Evolutionary conservation across 768 basidiomycete genomes (phyloP).

Genomic region (Podaxis sp.): DNA sequence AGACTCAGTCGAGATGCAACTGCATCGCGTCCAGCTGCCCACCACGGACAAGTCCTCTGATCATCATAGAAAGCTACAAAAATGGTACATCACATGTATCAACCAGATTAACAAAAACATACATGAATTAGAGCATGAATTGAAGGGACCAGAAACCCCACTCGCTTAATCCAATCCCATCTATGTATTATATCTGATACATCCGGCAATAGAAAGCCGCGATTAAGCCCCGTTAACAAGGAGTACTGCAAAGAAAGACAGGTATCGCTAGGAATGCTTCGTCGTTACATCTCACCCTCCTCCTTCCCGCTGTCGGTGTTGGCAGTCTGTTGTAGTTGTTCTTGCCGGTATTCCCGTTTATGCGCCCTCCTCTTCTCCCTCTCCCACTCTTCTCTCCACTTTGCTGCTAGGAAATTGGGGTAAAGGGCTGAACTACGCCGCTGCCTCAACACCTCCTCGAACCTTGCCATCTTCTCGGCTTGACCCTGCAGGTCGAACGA

Average conservation of each 20-base stretch:
- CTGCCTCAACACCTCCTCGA: slow-evolving; percentile 53
- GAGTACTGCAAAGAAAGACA: background rate
- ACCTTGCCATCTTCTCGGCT: slow-evolving; percentile 57
- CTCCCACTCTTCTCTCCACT: slow-evolving; percentile 54
- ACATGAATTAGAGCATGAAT: slow-evolving; percentile 22
- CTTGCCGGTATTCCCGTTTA: slow-evolving; percentile 28
- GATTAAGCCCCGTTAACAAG: background rate
- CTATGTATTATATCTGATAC: slow-evolving; percentile 3
- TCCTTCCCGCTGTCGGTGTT: slow-evolving; percentile 34
- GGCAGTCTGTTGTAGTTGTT: slow-evolving; percentile 15
- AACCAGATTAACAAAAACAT: slow-evolving; percentile 52
- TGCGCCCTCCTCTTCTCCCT: slow-evolving; percentile 33
- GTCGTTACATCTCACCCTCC: slow-evolving; percentile 35
- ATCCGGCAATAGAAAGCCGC: background rate
- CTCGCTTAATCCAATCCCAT: background rate
- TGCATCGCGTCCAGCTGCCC: slow-evolving; percentile 28
- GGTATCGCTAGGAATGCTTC: background rate
- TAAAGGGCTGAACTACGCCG: slow-evolving; percentile 55
- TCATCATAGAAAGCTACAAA: slow-evolving; percentile 33
- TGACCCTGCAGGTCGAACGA: slow-evolving; percentile 59
- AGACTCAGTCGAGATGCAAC: slow-evolving; percentile 26
- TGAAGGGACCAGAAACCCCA: background rate
- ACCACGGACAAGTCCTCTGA: slow-evolving; percentile 19
- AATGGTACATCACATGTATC: slow-evolving; percentile 69
- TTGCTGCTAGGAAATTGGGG: slow-evolving; percentile 59